phyloP scores from a whole-genome alignment of 805 yeast genomes.

The Clavispora asparagi region DNA sequence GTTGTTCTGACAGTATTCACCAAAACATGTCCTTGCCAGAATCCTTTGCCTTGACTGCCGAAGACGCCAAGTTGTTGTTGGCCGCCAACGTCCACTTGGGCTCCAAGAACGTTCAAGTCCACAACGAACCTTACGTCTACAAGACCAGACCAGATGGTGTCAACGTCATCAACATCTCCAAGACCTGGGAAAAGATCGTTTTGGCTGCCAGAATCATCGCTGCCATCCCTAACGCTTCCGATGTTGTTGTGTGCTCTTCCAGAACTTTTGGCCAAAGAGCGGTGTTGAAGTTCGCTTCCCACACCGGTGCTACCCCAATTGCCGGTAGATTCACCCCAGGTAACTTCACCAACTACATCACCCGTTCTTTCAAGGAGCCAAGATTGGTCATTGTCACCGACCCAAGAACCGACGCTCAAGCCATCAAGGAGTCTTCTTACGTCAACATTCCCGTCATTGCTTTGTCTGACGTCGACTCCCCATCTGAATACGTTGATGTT shows the following conservation, averaged over 20 bases:
- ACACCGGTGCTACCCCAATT: conserved; percentile 99
- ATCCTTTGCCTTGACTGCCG: conserved; percentile 89
- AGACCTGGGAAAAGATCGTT: conserved; percentile 99
- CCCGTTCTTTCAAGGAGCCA: conserved; percentile 99
- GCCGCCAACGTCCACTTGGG: conserved; percentile 99
- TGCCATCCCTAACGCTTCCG: conserved; percentile 97
- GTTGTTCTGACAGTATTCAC: conserved; percentile 13
- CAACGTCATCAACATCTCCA: conserved; percentile 95
- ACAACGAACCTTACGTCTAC: conserved; percentile 95
- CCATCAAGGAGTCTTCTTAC: conserved; percentile 99
- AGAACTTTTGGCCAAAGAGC: conserved; percentile 99
- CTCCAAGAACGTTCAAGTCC: conserved; percentile 97
- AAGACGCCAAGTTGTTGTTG: conserved; percentile 97
- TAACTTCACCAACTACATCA: conserved; percentile 99
- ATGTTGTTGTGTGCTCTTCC: conserved; percentile 97
- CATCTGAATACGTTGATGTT: conserved; percentile 96
- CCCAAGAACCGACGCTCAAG: conserved; percentile 99
- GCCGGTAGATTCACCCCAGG: conserved; percentile 99
- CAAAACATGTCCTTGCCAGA: conserved; percentile 73
- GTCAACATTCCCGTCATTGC: conserved; percentile 99
- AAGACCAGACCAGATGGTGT: conserved; percentile 99
- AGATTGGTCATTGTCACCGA: conserved; percentile 98
- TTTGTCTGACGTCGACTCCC: conserved; percentile 97
- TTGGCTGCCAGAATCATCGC: conserved; percentile 99
- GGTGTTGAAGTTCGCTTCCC: conserved; percentile 98